Percentiles rank a stretch among this genome's conserved stretches.
phyloP scores from a whole-genome alignment of 1,139 yeast genomes.

The Scheffersomyces segobiensis region DNA sequence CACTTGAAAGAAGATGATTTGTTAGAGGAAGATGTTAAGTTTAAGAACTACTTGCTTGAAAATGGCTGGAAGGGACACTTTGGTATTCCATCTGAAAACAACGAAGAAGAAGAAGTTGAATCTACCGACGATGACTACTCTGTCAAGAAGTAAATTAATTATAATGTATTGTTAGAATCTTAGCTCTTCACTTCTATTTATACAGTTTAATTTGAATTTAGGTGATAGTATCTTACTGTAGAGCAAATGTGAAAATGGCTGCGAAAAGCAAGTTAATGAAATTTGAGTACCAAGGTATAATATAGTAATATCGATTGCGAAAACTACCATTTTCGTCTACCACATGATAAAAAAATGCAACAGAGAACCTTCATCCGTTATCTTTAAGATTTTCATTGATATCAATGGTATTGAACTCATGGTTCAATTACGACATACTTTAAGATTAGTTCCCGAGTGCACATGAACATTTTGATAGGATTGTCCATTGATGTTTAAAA shows the following conservation, averaged over 20 bases:
- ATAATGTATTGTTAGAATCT: not conserved
- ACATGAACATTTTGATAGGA: no score
- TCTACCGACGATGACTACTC: slow-evolving; percentile 1
- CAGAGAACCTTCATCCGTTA: no score
- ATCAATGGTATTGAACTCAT: no score
- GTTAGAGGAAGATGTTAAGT: slow-evolving; percentile 62
- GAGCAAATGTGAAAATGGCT: not conserved
- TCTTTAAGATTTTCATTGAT: no score
- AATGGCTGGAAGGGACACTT: slow-evolving; percentile 68
- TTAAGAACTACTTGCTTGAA: slow-evolving; percentile 59
- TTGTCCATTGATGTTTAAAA: no score
- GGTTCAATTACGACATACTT: no score
- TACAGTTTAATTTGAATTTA: not conserved
- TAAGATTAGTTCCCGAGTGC: no score
- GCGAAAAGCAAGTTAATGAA: not conserved
- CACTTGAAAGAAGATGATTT: slow-evolving; percentile 68
- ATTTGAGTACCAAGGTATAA: no score
- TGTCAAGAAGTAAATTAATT: not conserved
- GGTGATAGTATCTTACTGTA: not conserved
- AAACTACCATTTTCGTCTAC: no score
- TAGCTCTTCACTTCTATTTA: not conserved
- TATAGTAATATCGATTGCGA: no score
- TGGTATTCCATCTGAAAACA: slow-evolving; percentile 39
- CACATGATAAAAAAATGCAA: no score
- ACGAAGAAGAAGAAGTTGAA: slow-evolving; percentile 7